phyloP scores from a whole-genome alignment of 1,139 yeast genomes.

The Groenewaldozyma sp. region DNA sequence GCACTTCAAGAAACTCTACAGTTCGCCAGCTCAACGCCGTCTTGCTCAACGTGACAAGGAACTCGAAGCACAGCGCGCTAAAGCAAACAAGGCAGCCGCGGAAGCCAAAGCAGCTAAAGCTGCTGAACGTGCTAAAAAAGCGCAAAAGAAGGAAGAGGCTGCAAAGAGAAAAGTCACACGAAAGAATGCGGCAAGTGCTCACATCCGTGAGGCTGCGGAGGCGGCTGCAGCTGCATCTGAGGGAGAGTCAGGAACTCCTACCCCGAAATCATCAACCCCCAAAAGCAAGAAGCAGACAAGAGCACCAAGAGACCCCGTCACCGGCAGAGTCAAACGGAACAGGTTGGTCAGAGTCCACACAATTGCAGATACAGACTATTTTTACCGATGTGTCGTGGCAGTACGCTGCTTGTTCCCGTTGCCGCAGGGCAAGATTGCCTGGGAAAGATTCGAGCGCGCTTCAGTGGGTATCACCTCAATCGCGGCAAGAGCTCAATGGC shows the following conservation, averaged over 20 bases:
- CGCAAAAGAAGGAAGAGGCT: background rate
- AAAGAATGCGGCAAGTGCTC: too few species aligned
- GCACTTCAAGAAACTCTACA: background rate
- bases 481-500: conserved; percentile 49
- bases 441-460: conserved; percentile 43
- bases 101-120: background rate
- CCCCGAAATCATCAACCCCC: background rate
- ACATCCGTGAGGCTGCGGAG: background rate
- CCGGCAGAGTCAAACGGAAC: conserved; percentile 7
- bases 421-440: conserved; percentile 40
- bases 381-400: conserved; percentile 55
- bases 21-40: background rate
- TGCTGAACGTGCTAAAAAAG: background rate
- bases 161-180: background rate
- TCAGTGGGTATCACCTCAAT: conserved; percentile 27
- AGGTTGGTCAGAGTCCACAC: conserved; percentile 10
- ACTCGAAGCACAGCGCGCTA: background rate
- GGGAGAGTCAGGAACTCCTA: background rate
- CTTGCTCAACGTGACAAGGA: background rate
- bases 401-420: conserved; percentile 44
- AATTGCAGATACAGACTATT: conserved; percentile 35
- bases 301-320: background rate
- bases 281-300: background rate
- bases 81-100: background rate
- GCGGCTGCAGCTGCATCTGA: background rate